Percentiles rank a stretch among this genome's conserved stretches.
phyloP scores from a whole-genome alignment of 2,329 filamentous ascomycete genomes.

The Cercospora sp. region DNA sequence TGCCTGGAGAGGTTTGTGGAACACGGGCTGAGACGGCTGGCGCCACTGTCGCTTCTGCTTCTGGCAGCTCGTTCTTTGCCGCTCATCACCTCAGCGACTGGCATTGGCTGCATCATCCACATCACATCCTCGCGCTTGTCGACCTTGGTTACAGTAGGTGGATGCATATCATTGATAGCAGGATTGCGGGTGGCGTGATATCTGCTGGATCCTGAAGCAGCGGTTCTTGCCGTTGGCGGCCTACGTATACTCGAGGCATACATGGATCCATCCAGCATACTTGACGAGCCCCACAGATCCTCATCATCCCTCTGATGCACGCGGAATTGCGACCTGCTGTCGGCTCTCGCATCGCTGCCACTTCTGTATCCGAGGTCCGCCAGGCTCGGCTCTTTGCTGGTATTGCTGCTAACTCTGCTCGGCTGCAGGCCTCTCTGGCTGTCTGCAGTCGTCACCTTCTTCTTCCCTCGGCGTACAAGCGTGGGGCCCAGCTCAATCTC shows the following conservation, averaged over 20 bases:
- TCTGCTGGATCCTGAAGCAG: slow-evolving; percentile 34
- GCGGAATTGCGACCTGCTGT: slow-evolving; percentile 70
- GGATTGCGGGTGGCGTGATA: slow-evolving; percentile 38
- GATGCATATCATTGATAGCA: slow-evolving; percentile 70
- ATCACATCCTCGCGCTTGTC: slow-evolving; percentile 60
- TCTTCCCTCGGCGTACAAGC: slow-evolving; percentile 51
- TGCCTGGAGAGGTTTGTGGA: slow-evolving; percentile 36
- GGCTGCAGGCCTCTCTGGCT: slow-evolving; percentile 19
- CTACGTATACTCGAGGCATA: slow-evolving; percentile 35
- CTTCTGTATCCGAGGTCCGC: slow-evolving; percentile 32
- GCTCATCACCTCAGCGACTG: slow-evolving; percentile 86
- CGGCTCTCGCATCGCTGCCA: slow-evolving; percentile 31
- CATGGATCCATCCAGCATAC: slow-evolving; percentile 26
- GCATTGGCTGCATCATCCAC: slow-evolving; percentile 94
- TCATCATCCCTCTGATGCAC: slow-evolving; percentile 87
- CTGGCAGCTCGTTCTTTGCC: slow-evolving; percentile 70
- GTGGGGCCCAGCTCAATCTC: slow-evolving; percentile 79
- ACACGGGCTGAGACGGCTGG: slow-evolving; percentile 38
- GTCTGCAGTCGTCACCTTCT: slow-evolving; percentile 42
- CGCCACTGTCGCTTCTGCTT: slow-evolving; percentile 57
- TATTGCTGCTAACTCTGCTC: slow-evolving; percentile 47
- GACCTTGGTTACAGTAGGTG: slow-evolving; percentile 50
- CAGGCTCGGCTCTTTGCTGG: slow-evolving; percentile 44
- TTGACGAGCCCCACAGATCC: slow-evolving; percentile 69
- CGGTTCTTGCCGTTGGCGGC: slow-evolving; percentile 39